phyloP scores from a whole-genome alignment of 495 filamentous ascomycete species.

The Cenococcum geophilum region DNA sequence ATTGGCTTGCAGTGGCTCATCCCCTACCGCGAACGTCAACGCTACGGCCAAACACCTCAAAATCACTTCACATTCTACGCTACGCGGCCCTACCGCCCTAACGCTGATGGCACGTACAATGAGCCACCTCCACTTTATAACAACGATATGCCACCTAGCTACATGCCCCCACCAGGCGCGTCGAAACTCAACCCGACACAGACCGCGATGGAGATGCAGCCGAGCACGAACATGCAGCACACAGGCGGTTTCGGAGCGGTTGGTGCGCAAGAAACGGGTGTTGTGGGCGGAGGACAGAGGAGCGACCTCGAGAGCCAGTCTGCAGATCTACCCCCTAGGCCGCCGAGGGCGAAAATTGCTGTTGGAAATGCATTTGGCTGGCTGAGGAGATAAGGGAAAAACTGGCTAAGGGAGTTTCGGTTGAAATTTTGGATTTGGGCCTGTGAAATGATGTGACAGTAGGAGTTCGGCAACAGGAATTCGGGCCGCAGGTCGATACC shows the following conservation, averaged over 20 bases:
- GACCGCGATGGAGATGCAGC: conserved; percentile 25
- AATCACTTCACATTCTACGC: conserved; percentile 43
- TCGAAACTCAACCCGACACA: conserved; percentile 56
- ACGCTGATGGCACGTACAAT: conserved; percentile 32
- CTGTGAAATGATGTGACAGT: background rate
- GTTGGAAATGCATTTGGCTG: conserved; percentile 16
- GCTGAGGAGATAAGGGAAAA: conserved; percentile 11
- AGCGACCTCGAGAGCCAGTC: conserved; percentile 13
- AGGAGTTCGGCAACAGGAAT: no score
- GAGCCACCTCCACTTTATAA: conserved; percentile 47
- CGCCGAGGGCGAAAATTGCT: conserved; percentile 23
- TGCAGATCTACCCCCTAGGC: conserved; percentile 19
- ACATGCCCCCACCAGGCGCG: conserved; percentile 48
- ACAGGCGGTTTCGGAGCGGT: background rate
- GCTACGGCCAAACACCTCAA: conserved; percentile 42
- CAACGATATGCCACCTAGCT: conserved; percentile 46
- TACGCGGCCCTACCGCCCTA: conserved; percentile 47
- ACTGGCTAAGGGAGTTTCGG: background rate
- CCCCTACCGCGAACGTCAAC: conserved; percentile 48
- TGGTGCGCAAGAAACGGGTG: conserved; percentile 11
- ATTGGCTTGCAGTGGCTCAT: conserved; percentile 53
- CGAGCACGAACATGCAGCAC: background rate
- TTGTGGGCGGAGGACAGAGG: conserved; percentile 4
- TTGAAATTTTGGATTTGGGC: background rate
- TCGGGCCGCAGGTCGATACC: no score